Evolutionary conservation across 768 basidiomycete genomes (phyloP), one percentile per base, ranked within the genome.

Genomic region (Leccinum subgranulosum): DNA sequence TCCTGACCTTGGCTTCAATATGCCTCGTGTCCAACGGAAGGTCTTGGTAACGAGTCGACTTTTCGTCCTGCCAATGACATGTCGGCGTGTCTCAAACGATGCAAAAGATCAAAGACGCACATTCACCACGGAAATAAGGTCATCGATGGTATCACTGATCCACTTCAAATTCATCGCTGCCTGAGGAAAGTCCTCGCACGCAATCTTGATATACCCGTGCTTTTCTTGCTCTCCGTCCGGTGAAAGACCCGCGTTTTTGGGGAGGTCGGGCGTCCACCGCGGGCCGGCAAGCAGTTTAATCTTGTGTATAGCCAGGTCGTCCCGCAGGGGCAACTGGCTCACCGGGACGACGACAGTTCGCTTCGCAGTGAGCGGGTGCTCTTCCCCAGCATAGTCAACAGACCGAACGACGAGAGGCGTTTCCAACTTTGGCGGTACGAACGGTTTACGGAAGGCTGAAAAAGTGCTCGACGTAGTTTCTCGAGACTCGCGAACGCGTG

Each of bases 151-250:
- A 68, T 98, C 95, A 62, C 88, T 90, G 41, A 90, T 92, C 90
- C 93, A 96, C 73, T 95, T 96, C 65, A 96, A 77, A 73, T 99
- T 99, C 90, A 91, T 88, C 27, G 84, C 79, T 2, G 86, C 83
- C 62, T 83, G 79, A 7, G 86, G 85, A 73, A 93, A 96, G 72
- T 89, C 84, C 65, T 98, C 95, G 68, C 91, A 94, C 1, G 89
- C 81, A 59, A 98, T 90, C 76, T 94, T 94, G 73, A 99, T 78
- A 74, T 83, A 95, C 4, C 95, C 95, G 56, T 92, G 82, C 70
- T 79, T 83, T 10, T 69, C 72, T 48, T 77, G 77, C 45, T 81
- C 71, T 10, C 71, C 71, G 49, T 76, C 77, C 41, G 57, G 51
- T 23, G 85, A 72, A 17, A 69, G 53, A 2, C 92, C 92, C 33